These are phyloP conservation scores for Dianthus caryophyllus DNA, from an alignment of 148 eudicot species.

Conservation along the genomic window DNA sequence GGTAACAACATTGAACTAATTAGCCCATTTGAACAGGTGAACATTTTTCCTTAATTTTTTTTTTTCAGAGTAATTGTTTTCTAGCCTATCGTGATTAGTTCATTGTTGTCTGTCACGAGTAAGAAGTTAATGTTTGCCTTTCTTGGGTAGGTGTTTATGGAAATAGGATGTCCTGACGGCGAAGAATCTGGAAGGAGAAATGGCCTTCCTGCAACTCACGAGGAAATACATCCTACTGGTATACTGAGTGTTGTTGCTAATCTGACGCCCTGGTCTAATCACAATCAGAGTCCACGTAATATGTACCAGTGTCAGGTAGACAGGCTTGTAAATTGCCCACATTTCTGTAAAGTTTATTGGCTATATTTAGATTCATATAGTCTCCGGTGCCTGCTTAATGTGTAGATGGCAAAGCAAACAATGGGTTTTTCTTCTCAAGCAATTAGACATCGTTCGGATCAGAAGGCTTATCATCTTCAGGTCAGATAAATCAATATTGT, in stretches of 20 bases:
- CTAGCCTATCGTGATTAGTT: background rate
- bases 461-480: conserved; percentile 97
- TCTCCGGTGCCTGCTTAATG: conserved; percentile 7
- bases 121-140: background rate
- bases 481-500: conserved; percentile 27
- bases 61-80: background rate
- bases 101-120: background rate
- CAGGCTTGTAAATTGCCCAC: background rate
- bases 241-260: conserved; percentile 83
- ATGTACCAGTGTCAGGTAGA: conserved; percentile 99
- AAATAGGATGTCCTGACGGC: conserved; percentile 87
- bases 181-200: conserved; percentile 78
- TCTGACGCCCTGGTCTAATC: conserved; percentile 96
- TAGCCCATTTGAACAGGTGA: conserved; percentile 79
- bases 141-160: conserved; percentile 70
- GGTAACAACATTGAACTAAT: conserved; percentile 64
- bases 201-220: conserved; percentile 77
- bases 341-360: background rate
- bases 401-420: conserved; percentile 95
- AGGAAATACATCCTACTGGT: conserved; percentile 90
- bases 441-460: conserved; percentile 69
- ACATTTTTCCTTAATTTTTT: background rate
- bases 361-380: background rate
- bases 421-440: conserved; percentile 90
- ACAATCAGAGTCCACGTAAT: conserved; percentile 98